phyloP scores from a whole-genome alignment of 768 basidiomycete genomes.

The Phylloporus rhodoxanthus region DNA sequence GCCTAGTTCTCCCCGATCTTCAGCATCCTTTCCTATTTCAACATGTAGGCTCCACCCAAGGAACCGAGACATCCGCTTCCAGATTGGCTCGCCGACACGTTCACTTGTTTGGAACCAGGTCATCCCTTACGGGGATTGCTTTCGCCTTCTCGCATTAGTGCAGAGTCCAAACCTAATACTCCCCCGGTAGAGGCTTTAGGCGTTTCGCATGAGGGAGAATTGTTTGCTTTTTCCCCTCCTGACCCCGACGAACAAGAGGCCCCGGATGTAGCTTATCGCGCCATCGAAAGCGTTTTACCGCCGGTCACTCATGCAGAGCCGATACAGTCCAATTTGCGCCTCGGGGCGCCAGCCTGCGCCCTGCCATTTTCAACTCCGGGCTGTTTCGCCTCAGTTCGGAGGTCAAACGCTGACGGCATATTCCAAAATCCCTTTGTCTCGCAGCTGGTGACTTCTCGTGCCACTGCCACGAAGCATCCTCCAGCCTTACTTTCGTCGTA shows the following conservation, averaged over 20 bases:
- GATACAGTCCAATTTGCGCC: background rate
- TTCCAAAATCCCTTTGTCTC: conserved; percentile 2
- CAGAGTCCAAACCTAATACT: background rate
- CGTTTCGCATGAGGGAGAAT: conserved; percentile 10
- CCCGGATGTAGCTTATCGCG: background rate
- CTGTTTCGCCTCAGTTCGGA: conserved; percentile 11
- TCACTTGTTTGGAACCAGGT: conserved; percentile 37
- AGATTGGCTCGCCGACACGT: conserved; percentile 50
- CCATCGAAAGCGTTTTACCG: background rate
- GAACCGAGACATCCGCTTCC: conserved; percentile 37
- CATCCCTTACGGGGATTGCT: conserved; percentile 34
- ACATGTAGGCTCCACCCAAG: conserved; percentile 17
- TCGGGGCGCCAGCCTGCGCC: background rate
- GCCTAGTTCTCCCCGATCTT: conserved; percentile 10
- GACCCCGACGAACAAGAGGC: conserved; percentile 10
- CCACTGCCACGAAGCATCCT: conserved; percentile 8
- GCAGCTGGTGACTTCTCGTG: conserved; percentile 9
- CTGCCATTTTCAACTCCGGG: conserved; percentile 26
- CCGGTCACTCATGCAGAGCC: background rate
- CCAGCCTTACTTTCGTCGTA: conserved; percentile 3
- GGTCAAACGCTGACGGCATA: background rate
- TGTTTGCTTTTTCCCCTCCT: conserved; percentile 29
- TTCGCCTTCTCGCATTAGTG: conserved; percentile 15
- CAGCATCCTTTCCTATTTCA: conserved; percentile 8
- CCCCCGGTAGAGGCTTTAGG: conserved; percentile 1